Evolutionary conservation across 208 protist genomes (phyloP).

Genomic region (Trypanosoma grayi): DNA sequence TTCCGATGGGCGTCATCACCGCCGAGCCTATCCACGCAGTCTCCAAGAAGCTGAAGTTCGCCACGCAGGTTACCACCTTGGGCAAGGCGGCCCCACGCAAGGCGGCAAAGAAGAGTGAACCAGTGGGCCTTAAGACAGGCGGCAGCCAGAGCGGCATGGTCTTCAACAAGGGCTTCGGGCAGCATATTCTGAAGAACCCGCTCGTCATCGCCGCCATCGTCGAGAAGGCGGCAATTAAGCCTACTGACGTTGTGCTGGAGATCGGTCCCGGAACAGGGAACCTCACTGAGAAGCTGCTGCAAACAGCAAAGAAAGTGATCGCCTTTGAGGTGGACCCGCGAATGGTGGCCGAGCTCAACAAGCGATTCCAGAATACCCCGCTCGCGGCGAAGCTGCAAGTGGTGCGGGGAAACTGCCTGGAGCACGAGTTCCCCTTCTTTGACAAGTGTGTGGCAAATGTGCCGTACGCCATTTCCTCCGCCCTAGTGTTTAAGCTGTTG

Average conservation of each 20-base stretch:
- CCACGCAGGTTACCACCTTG: slow-evolving; percentile 61
- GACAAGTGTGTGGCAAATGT: slow-evolving; percentile 99
- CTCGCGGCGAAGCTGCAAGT: slow-evolving; percentile 95
- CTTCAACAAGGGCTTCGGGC: slow-evolving; percentile 97
- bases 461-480: slow-evolving; percentile 99
- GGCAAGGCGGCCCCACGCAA: slow-evolving; percentile 61
- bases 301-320: slow-evolving; percentile 97
- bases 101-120: slow-evolving; percentile 35
- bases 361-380: slow-evolving; percentile 95
- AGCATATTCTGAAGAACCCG: slow-evolving; percentile 99
- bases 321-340: slow-evolving; percentile 99
- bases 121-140: slow-evolving; percentile 55
- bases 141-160: slow-evolving; percentile 89
- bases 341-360: slow-evolving; percentile 99
- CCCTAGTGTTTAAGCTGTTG: slow-evolving; percentile 99
- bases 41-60: slow-evolving; percentile 72
- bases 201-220: slow-evolving; percentile 97
- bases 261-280: slow-evolving; percentile 99
- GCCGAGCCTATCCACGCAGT: slow-evolving; percentile 53
- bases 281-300: slow-evolving; percentile 98
- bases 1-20: slow-evolving; percentile 86
- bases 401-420: slow-evolving; percentile 98
- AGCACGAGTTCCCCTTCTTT: slow-evolving; percentile 99
- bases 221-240: slow-evolving; percentile 95
- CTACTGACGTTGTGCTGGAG: slow-evolving; percentile 98